phyloP scores from a whole-genome alignment of 768 basidiomycete species.

The Boletus insuetus region DNA sequence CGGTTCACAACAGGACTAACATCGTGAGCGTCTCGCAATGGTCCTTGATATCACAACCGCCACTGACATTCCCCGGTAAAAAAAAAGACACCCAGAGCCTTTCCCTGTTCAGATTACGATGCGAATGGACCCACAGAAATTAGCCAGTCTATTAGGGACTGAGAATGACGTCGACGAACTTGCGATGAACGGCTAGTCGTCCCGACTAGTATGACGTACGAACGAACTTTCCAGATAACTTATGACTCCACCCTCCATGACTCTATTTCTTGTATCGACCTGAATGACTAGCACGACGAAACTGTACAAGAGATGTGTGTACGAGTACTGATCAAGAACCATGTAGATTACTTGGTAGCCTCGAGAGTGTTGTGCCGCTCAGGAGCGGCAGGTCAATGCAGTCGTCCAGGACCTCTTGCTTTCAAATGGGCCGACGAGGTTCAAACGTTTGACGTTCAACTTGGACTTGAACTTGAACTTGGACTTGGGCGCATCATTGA shows the following conservation, averaged over 20 bases:
- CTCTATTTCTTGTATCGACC: not conserved
- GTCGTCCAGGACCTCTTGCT: not conserved
- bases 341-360: not conserved
- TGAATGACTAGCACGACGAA: not conserved
- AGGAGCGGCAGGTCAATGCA: not conserved
- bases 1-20: slow-evolving; percentile 1
- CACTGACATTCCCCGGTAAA: not conserved
- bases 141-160: not conserved
- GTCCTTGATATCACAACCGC: not conserved
- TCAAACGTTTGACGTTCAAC: too few relatives aligned
- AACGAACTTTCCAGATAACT: not conserved
- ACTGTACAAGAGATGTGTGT: not conserved
- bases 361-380: not conserved
- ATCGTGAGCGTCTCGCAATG: not conserved
- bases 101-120: not conserved
- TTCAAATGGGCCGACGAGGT: too few relatives aligned
- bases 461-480: too few relatives aligned
- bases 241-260: not conserved
- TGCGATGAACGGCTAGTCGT: not conserved
- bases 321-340: not conserved
- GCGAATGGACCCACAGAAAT: not conserved
- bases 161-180: not conserved
- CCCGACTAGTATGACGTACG: not conserved
- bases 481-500: too few relatives aligned
- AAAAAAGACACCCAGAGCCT: not conserved